phyloP scores from a whole-genome alignment of 176 grass and related monocot species.

The barley (Hordeum vulgare) region MorexV3_pseudomolecules_assembly NC_058519.1:604662061-604662560 shows the following conservation, averaged over 20 bases:
- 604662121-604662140: not conserved
- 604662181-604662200: not conserved
- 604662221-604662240: conserved; percentile 67
- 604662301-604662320: conserved; percentile 1
- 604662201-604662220: not conserved
- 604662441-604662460: conserved; percentile 52
- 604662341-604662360: conserved; percentile 39
- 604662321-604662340: conserved; percentile 36
- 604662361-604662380: conserved; percentile 56
- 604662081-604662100: not conserved
- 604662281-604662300: not conserved
- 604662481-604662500: not conserved
- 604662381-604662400: conserved; percentile 49
- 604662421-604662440: conserved; percentile 47
- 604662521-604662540: not conserved
- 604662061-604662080: no score
- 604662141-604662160: not conserved
- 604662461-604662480: not conserved
- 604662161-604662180: not conserved
- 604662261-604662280: conserved; percentile 23
- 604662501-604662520: no score
- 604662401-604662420: conserved; percentile 56
- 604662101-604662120: not conserved
- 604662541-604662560: not conserved
- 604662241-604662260: conserved; percentile 52